A percentile compares a stretch with the other conserved stretches of the same genome.
Evolutionary conservation across 805 yeast genomes (phyloP).

Genomic region (Millerago galiae): DNA sequence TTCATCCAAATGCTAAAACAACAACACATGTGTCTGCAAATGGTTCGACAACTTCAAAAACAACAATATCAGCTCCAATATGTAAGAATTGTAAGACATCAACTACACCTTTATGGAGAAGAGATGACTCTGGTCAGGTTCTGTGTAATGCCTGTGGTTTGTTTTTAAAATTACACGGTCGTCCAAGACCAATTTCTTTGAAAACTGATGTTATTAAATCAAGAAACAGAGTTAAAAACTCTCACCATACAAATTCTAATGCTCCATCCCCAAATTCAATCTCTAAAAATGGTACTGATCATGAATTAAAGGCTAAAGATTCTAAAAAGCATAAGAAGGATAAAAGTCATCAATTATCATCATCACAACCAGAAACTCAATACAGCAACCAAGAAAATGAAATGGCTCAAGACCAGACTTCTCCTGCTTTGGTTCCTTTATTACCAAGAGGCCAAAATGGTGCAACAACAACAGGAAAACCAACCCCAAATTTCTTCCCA

Average conservation of each 20-base stretch:
- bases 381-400: constrained; percentile 6
- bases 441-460: constrained; percentile 27
- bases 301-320: constrained; percentile 18
- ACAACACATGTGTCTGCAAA: constrained; percentile 46
- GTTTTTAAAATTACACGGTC: constrained; percentile 82
- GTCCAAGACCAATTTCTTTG: constrained; percentile 85
- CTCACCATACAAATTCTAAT: constrained; percentile 5
- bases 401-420: constrained; percentile 8
- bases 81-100: constrained; percentile 91
- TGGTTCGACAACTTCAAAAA: constrained; percentile 60
- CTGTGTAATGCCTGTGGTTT: constrained; percentile 93
- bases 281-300: constrained; percentile 15
- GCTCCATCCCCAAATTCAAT: constrained; percentile 6
- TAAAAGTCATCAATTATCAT: neutral
- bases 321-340: constrained; percentile 9
- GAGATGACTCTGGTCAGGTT: constrained; percentile 87
- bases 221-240: constrained; percentile 73
- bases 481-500: constrained; percentile 16
- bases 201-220: constrained; percentile 91
- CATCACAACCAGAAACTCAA: neutral
- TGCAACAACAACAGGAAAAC: constrained; percentile 6
- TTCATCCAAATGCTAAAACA: constrained; percentile 52
- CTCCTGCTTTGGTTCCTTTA: constrained; percentile 36
- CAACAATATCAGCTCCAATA: constrained; percentile 57
- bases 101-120: constrained; percentile 91